phyloP scores from a whole-genome alignment of 768 basidiomycete genomes.

The Suillus bovinus region DNA sequence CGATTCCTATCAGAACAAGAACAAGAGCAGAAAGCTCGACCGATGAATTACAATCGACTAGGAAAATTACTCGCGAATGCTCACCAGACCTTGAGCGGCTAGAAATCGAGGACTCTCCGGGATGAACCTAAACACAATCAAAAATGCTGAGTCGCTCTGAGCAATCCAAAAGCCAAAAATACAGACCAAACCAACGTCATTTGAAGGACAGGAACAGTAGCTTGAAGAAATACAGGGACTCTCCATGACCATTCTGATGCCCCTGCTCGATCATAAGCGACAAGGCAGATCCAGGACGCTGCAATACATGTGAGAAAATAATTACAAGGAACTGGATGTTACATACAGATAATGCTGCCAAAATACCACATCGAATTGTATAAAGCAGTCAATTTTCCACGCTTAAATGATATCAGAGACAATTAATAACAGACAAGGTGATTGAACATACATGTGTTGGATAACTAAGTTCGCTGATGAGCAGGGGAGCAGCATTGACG shows the following conservation, averaged over 20 bases:
- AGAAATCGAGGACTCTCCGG: slow-evolving; percentile 72
- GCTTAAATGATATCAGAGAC: slow-evolving; percentile 23
- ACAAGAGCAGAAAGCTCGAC: background rate
- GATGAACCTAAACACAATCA: slow-evolving; percentile 45
- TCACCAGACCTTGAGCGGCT: slow-evolving; percentile 57
- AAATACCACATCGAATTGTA: slow-evolving; percentile 79
- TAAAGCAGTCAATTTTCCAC: slow-evolving; percentile 58
- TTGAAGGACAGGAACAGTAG: slow-evolving; percentile 56
- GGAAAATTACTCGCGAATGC: slow-evolving; percentile 16
- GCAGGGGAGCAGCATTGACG: slow-evolving; percentile 60
- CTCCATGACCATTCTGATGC: slow-evolving; percentile 62
- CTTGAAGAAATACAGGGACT: slow-evolving; percentile 64
- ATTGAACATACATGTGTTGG: slow-evolving; percentile 57
- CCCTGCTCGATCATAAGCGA: slow-evolving; percentile 37
- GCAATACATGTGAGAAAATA: slow-evolving; percentile 5
- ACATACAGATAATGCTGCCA: slow-evolving; percentile 59
- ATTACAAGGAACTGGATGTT: background rate
- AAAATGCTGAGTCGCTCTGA: background rate
- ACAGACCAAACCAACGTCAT: slow-evolving; percentile 52
- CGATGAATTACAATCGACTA: background rate
- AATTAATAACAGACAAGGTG: background rate
- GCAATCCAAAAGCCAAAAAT: background rate
- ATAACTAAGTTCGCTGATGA: slow-evolving; percentile 68
- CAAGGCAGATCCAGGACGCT: slow-evolving; percentile 51
- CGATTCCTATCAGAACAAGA: slow-evolving; percentile 41